Evolutionary conservation across 1,284 basidiomycete genomes (phyloP).

Genomic region (Malassezia dermatis): DNA sequence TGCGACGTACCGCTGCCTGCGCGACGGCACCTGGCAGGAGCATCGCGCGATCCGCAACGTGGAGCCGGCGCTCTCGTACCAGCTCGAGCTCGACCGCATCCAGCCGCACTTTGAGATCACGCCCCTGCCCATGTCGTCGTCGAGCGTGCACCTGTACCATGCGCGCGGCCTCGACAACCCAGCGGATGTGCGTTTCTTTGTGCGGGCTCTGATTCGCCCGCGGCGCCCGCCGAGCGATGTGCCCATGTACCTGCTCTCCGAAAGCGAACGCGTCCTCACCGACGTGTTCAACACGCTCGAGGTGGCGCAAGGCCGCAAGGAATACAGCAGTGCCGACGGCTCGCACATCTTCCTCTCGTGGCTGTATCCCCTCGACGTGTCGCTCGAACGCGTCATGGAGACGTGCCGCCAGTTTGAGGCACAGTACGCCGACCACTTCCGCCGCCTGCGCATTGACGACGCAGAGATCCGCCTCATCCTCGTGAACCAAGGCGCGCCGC

Average conservation of each 20-base stretch:
- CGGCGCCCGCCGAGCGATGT: slow-evolving; percentile 82
- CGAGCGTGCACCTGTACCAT: slow-evolving; percentile 67
- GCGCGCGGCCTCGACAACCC: slow-evolving; percentile 90
- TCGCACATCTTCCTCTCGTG: slow-evolving; percentile 66
- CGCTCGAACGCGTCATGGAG: slow-evolving; percentile 87
- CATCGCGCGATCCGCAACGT: slow-evolving; percentile 95
- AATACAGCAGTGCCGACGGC: slow-evolving; percentile 43
- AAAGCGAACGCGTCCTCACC: slow-evolving; percentile 91
- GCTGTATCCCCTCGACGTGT: slow-evolving; percentile 87
- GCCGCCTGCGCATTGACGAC: slow-evolving; percentile 93
- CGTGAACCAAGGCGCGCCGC: slow-evolving; percentile 74
- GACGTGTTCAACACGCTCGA: slow-evolving; percentile 89
- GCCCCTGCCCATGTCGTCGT: slow-evolving; percentile 63
- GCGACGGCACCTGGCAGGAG: slow-evolving; percentile 70
- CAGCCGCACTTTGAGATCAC: slow-evolving; percentile 86
- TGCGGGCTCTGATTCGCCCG: slow-evolving; percentile 88
- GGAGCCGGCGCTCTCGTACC: slow-evolving; percentile 95
- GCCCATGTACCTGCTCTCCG: slow-evolving; percentile 94
- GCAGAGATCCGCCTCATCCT: slow-evolving; percentile 93
- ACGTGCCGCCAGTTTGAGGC: slow-evolving; percentile 96
- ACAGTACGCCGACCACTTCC: slow-evolving; percentile 80
- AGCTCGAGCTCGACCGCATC: slow-evolving; percentile 88
- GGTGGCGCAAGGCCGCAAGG: slow-evolving; percentile 45
- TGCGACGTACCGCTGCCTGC: slow-evolving; percentile 69
- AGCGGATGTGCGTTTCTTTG: slow-evolving; percentile 76